A percentile compares a stretch with the other conserved stretches of the same genome.
Conservation (phyloP, 495 filamentous ascomycete species). For the Daldinia vernicosa region DNA sequence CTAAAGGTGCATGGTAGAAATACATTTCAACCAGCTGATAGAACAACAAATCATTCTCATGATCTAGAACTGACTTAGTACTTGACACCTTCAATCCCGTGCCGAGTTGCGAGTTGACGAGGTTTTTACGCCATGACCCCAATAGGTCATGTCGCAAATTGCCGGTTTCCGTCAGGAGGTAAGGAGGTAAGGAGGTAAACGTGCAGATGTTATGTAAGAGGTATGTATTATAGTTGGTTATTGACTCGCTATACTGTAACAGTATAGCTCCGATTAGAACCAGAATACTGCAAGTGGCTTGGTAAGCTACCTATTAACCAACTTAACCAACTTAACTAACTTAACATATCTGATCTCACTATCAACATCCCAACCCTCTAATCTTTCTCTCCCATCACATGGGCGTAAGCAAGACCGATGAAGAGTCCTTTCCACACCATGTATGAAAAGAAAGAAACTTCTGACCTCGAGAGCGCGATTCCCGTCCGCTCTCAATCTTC, state of each 20-base stretch:
- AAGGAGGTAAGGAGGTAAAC: not conserved
- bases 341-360: not conserved
- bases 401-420: not conserved
- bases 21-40: not conserved
- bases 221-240: not conserved
- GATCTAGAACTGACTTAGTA: not conserved
- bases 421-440: conserved; percentile 8
- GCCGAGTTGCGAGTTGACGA: not conserved
- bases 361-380: not conserved
- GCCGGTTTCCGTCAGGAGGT: not conserved
- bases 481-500: conserved; percentile 2
- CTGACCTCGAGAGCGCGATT: conserved; percentile 1
- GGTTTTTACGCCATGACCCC: not conserved
- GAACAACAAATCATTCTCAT: conserved; percentile 1
- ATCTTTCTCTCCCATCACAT: not conserved
- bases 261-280: not conserved
- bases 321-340: not conserved
- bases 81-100: not conserved
- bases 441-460: conserved; percentile 21
- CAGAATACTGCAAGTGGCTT: conserved; percentile 13
- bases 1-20: not conserved
- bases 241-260: no score
- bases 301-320: conserved; percentile 19
- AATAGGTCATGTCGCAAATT: conserved; percentile 1
- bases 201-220: not conserved